A percentile compares a stretch with the other conserved stretches of the same genome.
These are phyloP conservation scores for Chenopodium album DNA, from an alignment of 148 eudicot genomes.

Conservation along the genomic window DNA sequence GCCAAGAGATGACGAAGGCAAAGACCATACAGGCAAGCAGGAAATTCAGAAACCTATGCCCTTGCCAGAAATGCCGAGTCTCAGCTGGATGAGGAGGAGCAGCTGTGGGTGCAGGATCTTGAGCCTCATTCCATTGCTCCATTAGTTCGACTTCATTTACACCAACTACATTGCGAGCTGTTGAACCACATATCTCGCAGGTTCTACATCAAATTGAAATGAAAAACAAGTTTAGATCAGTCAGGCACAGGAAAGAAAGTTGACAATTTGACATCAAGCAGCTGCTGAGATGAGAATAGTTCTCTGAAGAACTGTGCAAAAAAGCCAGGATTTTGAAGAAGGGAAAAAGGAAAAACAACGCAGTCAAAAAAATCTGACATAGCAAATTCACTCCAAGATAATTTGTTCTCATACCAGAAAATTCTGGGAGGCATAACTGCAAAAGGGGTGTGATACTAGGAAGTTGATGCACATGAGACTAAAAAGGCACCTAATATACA, in stretches of 20 bases:
- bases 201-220: slow-evolving; percentile 38
- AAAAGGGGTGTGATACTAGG: background rate
- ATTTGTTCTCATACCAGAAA: background rate
- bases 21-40: slow-evolving; percentile 87
- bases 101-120: slow-evolving; percentile 39
- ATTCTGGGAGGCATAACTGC: background rate
- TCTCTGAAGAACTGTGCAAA: background rate
- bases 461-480: background rate
- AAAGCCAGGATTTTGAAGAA: background rate
- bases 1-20: slow-evolving; percentile 95
- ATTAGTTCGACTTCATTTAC: slow-evolving; percentile 46
- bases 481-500: background rate
- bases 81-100: slow-evolving; percentile 36
- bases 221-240: slow-evolving; percentile 3
- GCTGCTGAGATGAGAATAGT: background rate
- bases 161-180: slow-evolving; percentile 70
- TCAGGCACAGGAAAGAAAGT: background rate
- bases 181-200: slow-evolving; percentile 86
- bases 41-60: slow-evolving; percentile 79
- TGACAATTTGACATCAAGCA: slow-evolving; percentile 8
- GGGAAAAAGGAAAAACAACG: background rate
- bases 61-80: slow-evolving; percentile 76
- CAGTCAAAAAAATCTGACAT: background rate
- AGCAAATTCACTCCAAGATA: background rate
- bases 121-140: slow-evolving; percentile 65